Percentiles rank a stretch among this genome's conserved stretches.
Evolutionary conservation across 768 basidiomycete species (phyloP).

Genomic region (Plicaturopsis crispa): DNA sequence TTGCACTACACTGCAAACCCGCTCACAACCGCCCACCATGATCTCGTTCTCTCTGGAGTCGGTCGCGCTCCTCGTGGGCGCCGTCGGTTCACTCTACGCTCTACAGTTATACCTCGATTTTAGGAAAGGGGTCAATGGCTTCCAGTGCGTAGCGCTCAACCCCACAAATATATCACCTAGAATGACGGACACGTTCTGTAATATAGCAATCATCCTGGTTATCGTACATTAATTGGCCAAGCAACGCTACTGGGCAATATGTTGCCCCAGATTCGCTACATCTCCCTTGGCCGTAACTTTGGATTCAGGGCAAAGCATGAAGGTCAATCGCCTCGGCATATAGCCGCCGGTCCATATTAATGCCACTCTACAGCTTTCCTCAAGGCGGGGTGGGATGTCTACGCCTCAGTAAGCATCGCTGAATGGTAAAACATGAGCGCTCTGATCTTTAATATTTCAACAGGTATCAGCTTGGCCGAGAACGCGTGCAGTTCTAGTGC

Average conservation of each 20-base stretch:
- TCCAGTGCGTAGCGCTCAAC: too few relatives aligned
- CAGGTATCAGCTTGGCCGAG: conserved; percentile 10
- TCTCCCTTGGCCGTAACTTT: not conserved
- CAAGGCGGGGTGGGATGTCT: not conserved
- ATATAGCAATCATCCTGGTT: not conserved
- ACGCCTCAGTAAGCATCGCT: not conserved
- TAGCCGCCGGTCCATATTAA: not conserved
- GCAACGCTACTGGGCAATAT: not conserved
- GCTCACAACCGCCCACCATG: too few relatives aligned
- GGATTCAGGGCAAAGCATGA: not conserved
- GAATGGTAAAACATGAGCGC: not conserved
- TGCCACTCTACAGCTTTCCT: not conserved
- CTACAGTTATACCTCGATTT: too few relatives aligned
- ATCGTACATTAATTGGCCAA: not conserved
- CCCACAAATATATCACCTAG: too few relatives aligned
- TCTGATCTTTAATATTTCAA: not conserved
- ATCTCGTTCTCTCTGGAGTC: too few relatives aligned
- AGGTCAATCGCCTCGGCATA: not conserved
- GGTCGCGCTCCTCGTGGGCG: too few relatives aligned
- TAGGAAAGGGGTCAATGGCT: too few relatives aligned
- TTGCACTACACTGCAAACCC: too few relatives aligned
- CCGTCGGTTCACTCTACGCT: too few relatives aligned
- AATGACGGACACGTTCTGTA: not conserved
- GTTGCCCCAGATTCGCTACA: not conserved
- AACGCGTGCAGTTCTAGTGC: not conserved